These are phyloP conservation scores for Fraxinus velutina DNA, from an alignment of 305 asterid species.

Conservation along the genomic window DNA sequence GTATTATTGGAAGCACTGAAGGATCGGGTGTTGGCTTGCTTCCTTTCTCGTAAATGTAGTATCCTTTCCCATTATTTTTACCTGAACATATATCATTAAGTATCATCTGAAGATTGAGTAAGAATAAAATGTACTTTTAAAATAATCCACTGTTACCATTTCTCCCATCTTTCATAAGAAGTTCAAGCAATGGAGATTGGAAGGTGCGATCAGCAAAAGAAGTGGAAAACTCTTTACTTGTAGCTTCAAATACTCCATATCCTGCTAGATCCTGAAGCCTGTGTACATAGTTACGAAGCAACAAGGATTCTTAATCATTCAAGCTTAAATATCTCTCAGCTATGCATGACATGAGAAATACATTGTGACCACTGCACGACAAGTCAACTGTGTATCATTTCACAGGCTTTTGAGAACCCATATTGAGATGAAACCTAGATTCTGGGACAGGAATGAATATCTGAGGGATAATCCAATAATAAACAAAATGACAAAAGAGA, in stretches of 20 bases:
- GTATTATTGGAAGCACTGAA: conserved; percentile 59
- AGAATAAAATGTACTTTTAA: neutral
- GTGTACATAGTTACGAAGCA: conserved; percentile 19
- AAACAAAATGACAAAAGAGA: neutral
- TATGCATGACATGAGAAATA: neutral
- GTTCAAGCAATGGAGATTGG: conserved; percentile 62
- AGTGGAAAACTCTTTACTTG: conserved; percentile 44
- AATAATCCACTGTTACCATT: conserved; percentile 45
- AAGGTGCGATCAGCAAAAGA: conserved; percentile 80
- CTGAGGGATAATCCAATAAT: neutral
- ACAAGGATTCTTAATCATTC: conserved; percentile 26
- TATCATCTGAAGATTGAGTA: conserved; percentile 16
- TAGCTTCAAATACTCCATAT: conserved; percentile 81
- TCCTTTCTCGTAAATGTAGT: conserved; percentile 69
- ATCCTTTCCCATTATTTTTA: conserved; percentile 82
- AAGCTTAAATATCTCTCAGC: neutral
- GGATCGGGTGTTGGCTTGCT: conserved; percentile 75
- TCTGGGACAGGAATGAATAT: conserved; percentile 3
- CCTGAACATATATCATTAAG: conserved; percentile 40
- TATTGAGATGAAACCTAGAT: conserved; percentile 13
- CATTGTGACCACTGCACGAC: neutral
- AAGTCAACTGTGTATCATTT: neutral
- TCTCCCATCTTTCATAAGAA: conserved; percentile 85
- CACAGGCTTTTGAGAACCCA: conserved; percentile 3
- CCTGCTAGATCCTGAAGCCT: conserved; percentile 98